phyloP scores from a whole-genome alignment of 75 land plant species.

The Picea sitchensis region DNA sequence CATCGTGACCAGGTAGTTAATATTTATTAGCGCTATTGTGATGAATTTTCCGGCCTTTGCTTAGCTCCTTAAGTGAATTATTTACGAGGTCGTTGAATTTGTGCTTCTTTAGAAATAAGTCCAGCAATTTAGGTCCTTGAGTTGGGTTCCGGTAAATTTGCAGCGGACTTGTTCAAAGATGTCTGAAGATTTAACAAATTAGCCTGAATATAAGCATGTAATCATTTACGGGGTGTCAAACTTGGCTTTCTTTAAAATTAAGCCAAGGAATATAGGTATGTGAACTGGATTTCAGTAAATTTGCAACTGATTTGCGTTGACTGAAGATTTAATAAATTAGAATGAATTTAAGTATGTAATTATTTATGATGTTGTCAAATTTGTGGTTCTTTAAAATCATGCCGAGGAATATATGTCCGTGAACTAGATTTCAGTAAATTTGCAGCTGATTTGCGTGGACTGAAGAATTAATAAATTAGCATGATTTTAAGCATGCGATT shows the following conservation, averaged over 20 bases:
- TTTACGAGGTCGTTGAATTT: too few species aligned
- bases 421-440: neutral
- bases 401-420: neutral
- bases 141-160: too few species aligned
- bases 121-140: too few species aligned
- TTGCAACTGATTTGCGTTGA: neutral
- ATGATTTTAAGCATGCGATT: neutral
- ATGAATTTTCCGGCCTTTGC: too few species aligned
- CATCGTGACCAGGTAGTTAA: constrained; percentile 41
- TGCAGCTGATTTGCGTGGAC: neutral
- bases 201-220: neutral
- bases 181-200: too few species aligned
- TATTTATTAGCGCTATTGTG: too few species aligned
- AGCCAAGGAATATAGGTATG: neutral
- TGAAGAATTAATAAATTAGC: neutral
- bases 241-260: neutral
- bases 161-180: too few species aligned
- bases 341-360: neutral
- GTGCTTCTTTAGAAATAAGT: too few species aligned
- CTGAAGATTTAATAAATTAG: neutral
- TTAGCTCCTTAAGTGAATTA: too few species aligned
- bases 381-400: neutral
- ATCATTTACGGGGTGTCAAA: neutral
- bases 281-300: neutral
- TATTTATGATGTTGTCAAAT: neutral